Evolutionary conservation across 495 filamentous ascomycete genomes (phyloP), one percentile per base, ranked within the genome.

Genomic region (Lasiosphaeria ovina): DNA sequence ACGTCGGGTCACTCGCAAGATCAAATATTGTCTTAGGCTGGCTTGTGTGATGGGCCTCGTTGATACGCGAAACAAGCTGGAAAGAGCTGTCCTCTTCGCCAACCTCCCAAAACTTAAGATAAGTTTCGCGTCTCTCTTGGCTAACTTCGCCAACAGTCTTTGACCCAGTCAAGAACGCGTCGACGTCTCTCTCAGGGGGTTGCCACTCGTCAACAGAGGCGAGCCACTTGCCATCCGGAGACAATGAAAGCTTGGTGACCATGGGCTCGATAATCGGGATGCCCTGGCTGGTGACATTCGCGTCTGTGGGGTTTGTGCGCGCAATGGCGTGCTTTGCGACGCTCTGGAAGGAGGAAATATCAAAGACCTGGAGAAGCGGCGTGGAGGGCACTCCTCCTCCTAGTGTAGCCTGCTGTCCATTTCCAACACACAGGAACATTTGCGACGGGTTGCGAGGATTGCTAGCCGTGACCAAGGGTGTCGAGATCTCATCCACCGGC

Each of bases 61-160:
- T 90, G 45, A 98, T 84, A 17, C 93, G 82, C 6, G 91, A 87
- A 35, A 89, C 83, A 11, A 98, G 75, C 67, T 90, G 84, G 82
- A 93, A 91, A 2, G 77, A 69, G 45, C 79, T 78, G 36, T 78
- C 80, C 36, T 84, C 82, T 24, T 80, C 72, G 44, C 82, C 83
- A 81, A 90, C 91, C 55, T 81, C 81, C 94, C 94, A 99, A 69
- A 99, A 93, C 66, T 93, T 97, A 31, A 99, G 76, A 63, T 87
- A 89, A 3, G 90, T 80, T 67, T 99, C 94, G 6, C 83, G 81
- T 35, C 77, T 81, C 55, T 84, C 79, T 51, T 78, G 76, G 17
- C 56, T 59, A 14, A 71, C 65, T n/a, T 79, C 58, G 4, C 72
- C 71, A 3, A 68, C 38, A 17, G 70, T 68, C 32, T 74, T 70